Evolutionary conservation across 1,139 yeast species (phyloP), one percentile per base, ranked within the genome.

Genomic region (Suhomyces taliae): DNA sequence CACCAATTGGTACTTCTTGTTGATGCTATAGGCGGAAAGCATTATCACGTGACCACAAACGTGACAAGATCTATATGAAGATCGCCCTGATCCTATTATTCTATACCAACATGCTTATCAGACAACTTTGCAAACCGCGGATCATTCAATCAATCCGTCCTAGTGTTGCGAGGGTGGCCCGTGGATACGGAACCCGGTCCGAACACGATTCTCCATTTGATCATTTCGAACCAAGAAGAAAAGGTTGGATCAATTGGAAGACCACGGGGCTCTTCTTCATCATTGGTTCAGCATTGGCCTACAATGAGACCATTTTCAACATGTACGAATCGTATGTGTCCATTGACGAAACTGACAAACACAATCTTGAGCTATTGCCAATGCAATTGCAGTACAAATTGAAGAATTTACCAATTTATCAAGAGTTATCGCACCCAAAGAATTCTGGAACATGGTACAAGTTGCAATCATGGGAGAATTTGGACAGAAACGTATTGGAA

Each of bases 391-490:
- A 78, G 51, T 66, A 67, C 41, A 69, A 82, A 49, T 64, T 86
- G 47, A 72, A 76, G 43, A 62, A 71, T 6, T 64, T 87, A 43
- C 81, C 83, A 0, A 63, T 85, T 1, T 85, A 81, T 44, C 69
- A 78, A 51, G 59, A 72, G 45, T 65, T 85, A 41, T 59, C 66
- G 0, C 74, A 73, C 44, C 68, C 75, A 7, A 60, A 54, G 27
- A 58, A 64, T n/a, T 66, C 73, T 12, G 72, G 75, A 12, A 62
- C 67, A 12, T 83, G 77, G 74, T 65, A 64, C 39, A 65, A 69
- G 49, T 60, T 74, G 14, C 72, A 82, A 44, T 81, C 88, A 4
- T 84, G 89, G 88, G 83, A 81, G 44, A 78, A 79, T 51, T 65
- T 83, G 41, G 79, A 78, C 50, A 67, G 78, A 39, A 77, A 76